Evolutionary conservation across 1,139 yeast species (phyloP).

Genomic region (Hanseniaspora gamundiae): DNA sequence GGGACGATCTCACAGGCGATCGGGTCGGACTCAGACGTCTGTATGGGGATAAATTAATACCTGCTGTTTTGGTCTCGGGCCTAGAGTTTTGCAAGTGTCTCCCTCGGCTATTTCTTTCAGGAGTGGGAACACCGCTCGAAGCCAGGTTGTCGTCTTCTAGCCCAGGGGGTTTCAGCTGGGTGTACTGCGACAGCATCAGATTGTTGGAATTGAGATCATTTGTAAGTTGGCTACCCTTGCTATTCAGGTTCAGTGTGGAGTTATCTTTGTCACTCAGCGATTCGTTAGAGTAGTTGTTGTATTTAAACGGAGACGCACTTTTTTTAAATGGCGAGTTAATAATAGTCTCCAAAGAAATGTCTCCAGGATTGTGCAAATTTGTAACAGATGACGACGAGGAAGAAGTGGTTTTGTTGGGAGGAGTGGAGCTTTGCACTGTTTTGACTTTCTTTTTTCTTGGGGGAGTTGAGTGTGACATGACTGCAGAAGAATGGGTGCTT

Average conservation of each 20-base stretch:
- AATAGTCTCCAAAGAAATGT: neutral
- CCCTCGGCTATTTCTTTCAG: neutral
- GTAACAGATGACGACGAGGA: neutral
- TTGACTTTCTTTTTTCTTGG: neutral
- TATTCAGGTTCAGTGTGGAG: neutral
- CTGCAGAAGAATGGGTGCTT: neutral
- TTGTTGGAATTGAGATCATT: neutral
- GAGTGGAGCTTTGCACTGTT: neutral
- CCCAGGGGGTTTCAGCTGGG: neutral
- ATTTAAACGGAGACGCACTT: neutral
- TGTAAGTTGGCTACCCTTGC: neutral
- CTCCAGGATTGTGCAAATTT: neutral
- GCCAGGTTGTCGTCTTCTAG: neutral
- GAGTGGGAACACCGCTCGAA: neutral
- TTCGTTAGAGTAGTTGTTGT: neutral
- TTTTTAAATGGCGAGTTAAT: conserved; percentile 1
- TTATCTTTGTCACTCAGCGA: neutral
- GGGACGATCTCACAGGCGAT: neutral
- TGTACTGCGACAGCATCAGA: neutral
- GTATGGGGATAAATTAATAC: neutral
- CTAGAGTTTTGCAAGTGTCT: neutral
- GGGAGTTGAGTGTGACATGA: neutral
- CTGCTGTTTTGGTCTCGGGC: neutral
- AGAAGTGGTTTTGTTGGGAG: neutral
- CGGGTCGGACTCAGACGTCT: neutral